Base-by-base conservation (phyloP, 345 rosid genomes). In the Laguncularia racemosa region DNA sequence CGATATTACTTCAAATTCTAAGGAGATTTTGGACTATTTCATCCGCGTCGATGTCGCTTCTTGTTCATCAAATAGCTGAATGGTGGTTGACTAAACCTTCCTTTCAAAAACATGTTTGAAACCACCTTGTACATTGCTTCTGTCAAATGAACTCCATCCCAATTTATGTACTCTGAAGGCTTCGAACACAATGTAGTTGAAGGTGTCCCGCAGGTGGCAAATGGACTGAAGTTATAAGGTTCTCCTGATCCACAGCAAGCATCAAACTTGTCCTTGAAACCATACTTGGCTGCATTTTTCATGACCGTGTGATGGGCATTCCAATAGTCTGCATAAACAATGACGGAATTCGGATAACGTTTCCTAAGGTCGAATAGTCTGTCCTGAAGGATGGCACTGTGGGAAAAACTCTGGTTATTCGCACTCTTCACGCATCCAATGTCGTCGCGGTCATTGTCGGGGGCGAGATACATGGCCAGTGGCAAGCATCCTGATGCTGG, bases 121-220 rank as follows among this genome's bases (percentile, higher is more conserved):
- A 89, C 67, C 50, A 76, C 82, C 72, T 73, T 77, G 16, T 92
- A 89, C 96, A 82, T 85, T 4, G 78, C 93, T 61, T 92, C 99
- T 0, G 99, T 89, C 57, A 89, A 82, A 58, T 93, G 99, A 63
- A 93, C 96, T 50, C 99, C 99, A 19, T 92, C 99, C 99, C 99
- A 92, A 49, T 92, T 92, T 52, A 89, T 81, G 65, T 84, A 80
- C 47, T 70, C 73, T 19, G 71, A 56, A 44, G 95, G 95, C 16
- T 83, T 67, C 5, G 65, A 54, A 59, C 97, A 89, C 1, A 61
- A 74, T 1, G 55, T 76, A 1, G 81, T 61, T 13, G 66, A 20
- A 58, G 83, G 73, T 19, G 73, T 28, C 9, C 98, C 97, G 48
- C 97, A 92, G 1, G 84, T 73, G 18, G 58, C 65, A 14, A 85